Percentiles rank a stretch among this genome's conserved stretches.
These are phyloP conservation scores for Populus hybrid DNA, from an alignment of 441 rosid genomes.

Conservation along the genomic window DNA sequence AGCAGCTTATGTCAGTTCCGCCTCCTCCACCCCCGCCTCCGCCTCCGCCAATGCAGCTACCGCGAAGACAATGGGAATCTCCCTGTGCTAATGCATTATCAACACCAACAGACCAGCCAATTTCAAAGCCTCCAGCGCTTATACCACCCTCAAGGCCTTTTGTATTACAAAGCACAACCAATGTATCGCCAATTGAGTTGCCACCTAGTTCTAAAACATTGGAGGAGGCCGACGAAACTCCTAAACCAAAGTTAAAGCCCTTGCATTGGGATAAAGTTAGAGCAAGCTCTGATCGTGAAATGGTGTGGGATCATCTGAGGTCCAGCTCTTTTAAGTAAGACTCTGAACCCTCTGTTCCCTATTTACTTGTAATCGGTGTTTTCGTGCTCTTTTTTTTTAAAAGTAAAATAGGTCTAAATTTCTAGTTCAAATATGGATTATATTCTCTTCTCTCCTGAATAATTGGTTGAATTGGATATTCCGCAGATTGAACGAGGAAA, in stretches of 20 bases:
- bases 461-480: slow-evolving; percentile 5
- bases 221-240: slow-evolving; percentile 51
- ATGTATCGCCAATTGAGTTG: slow-evolving; percentile 46
- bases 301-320: slow-evolving; percentile 98
- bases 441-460: slow-evolving; percentile 3
- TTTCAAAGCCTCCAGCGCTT: slow-evolving; percentile 57
- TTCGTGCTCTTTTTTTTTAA: background rate
- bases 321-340: slow-evolving; percentile 91
- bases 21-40: slow-evolving; percentile 16
- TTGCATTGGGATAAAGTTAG: slow-evolving; percentile 99
- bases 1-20: slow-evolving; percentile 30
- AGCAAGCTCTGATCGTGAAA: slow-evolving; percentile 98
- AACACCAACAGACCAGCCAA: slow-evolving; percentile 34
- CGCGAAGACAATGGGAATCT: slow-evolving; percentile 35
- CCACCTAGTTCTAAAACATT: slow-evolving; percentile 31
- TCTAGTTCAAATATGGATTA: background rate
- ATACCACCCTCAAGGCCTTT: slow-evolving; percentile 83
- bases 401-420: background rate
- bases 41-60: slow-evolving; percentile 39
- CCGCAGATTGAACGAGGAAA: slow-evolving; percentile 96
- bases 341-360: slow-evolving; percentile 5
- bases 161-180: slow-evolving; percentile 45
- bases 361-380: background rate
- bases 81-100: slow-evolving; percentile 23
- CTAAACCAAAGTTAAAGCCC: slow-evolving; percentile 84